Evolutionary conservation across 371 early-diverging fungal species (phyloP).

Genomic region (Syncephalastrum racemosum): DNA sequence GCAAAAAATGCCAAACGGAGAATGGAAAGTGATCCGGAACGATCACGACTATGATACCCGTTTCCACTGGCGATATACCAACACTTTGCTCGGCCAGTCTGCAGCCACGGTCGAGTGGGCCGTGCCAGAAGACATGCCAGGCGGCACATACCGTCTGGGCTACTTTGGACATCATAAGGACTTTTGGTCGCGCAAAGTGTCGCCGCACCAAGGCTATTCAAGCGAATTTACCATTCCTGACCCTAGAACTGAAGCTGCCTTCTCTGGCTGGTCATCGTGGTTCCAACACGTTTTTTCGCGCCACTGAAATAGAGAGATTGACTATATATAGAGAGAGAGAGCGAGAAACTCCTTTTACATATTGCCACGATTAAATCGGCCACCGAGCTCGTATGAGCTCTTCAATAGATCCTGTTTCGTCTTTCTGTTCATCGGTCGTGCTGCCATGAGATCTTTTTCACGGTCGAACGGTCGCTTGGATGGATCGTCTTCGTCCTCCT

Average conservation of each 20-base stretch:
- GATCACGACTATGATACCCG: slow-evolving; percentile 51
- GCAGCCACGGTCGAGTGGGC: slow-evolving; percentile 46
- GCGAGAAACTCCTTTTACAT: no score
- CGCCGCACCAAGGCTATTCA: slow-evolving; percentile 20
- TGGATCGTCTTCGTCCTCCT: slow-evolving; percentile 48
- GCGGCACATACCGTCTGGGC: slow-evolving; percentile 22
- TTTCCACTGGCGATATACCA: slow-evolving; percentile 41
- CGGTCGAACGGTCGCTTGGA: slow-evolving; percentile 54
- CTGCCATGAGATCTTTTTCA: slow-evolving; percentile 53
- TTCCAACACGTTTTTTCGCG: no score
- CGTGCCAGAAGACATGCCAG: slow-evolving; percentile 17
- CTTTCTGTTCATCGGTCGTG: slow-evolving; percentile 42
- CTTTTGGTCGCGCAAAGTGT: slow-evolving; percentile 14
- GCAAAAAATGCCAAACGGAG: slow-evolving; percentile 19
- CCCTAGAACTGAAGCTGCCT: no score
- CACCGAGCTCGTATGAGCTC: slow-evolving; percentile 39
- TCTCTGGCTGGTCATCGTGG: no score
- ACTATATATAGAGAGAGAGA: no score
- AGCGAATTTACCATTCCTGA: slow-evolving; percentile 13
- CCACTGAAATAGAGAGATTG: no score
- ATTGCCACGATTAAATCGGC: slow-evolving; percentile 30
- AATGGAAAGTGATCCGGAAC: slow-evolving; percentile 41
- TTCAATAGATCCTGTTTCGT: slow-evolving; percentile 50
- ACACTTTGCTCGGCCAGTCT: slow-evolving; percentile 30
- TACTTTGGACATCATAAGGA: slow-evolving; percentile 26